A percentile compares a stretch with the other conserved stretches of the same genome.
Evolutionary conservation across 129 eudicot genomes (phyloP).

Genomic region (Centrapalus pauciflorus): DNA sequence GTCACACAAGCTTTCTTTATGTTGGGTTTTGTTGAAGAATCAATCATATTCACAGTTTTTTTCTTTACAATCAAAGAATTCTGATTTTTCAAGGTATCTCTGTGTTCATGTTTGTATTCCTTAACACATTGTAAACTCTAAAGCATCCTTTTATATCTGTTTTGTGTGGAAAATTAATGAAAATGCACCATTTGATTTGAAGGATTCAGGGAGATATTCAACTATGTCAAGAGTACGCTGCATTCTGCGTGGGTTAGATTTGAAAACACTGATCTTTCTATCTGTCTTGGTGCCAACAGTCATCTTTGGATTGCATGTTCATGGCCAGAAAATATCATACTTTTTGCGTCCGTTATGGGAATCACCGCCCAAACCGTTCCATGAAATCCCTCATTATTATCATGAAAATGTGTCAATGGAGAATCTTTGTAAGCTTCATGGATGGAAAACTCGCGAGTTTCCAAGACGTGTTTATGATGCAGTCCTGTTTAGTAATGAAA

Average conservation of each 20-base stretch:
- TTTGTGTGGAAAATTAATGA: neutral
- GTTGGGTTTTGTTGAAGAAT: neutral
- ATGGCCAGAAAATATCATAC: conserved; percentile 76
- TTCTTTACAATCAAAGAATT: neutral
- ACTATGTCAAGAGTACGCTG: conserved; percentile 56
- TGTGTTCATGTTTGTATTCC: neutral
- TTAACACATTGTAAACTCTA: no score
- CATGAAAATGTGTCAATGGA: conserved; percentile 84
- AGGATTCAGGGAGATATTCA: conserved; percentile 50
- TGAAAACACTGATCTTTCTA: conserved; percentile 54
- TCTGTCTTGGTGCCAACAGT: conserved; percentile 48
- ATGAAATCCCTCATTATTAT: conserved; percentile 79
- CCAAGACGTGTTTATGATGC: conserved; percentile 93
- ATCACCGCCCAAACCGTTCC: conserved; percentile 76
- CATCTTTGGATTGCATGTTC: conserved; percentile 41
- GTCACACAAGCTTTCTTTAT: neutral
- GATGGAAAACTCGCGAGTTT: conserved; percentile 80
- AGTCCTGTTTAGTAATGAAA: conserved; percentile 76
- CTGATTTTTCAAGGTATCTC: neutral
- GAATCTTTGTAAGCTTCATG: conserved; percentile 80
- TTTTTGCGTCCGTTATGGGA: conserved; percentile 90
- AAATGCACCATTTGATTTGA: conserved; percentile 27
- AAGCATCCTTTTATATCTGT: neutral
- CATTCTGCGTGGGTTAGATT: conserved; percentile 70
- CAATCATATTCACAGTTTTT: neutral